A percentile compares a stretch with the other conserved stretches of the same genome.
Evolutionary conservation across 2,329 filamentous ascomycete genomes (phyloP).

Genomic region (Aspergillus clavatus): DNA sequence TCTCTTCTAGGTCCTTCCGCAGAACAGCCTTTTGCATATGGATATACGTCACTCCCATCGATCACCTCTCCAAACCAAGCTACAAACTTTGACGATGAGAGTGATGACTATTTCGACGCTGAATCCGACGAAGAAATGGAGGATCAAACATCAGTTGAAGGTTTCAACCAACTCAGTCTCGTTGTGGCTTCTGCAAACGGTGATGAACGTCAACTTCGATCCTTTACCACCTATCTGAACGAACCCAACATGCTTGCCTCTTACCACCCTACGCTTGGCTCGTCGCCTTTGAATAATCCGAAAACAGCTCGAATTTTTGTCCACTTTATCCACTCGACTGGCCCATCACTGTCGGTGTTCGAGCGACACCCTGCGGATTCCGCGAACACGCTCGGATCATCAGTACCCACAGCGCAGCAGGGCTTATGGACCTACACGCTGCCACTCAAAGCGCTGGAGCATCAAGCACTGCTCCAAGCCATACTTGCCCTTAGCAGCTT

Average conservation of each 20-base stretch:
- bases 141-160: conserved; percentile 33
- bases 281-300: conserved; percentile 72
- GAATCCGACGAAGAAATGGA: conserved; percentile 58
- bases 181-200: conserved; percentile 42
- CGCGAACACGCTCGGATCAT: conserved; percentile 59
- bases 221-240: conserved; percentile 46
- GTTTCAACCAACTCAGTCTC: conserved; percentile 39
- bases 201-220: conserved; percentile 46
- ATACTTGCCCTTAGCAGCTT: conserved; percentile 83
- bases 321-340: conserved; percentile 87
- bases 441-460: conserved; percentile 73
- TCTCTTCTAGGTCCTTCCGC: background rate
- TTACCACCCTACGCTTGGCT: conserved; percentile 61
- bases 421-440: conserved; percentile 68
- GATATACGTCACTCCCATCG: conserved; percentile 7
- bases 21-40: conserved; percentile 4
- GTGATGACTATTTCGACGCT: conserved; percentile 59
- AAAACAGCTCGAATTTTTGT: conserved; percentile 79
- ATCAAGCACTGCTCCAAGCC: conserved; percentile 83
- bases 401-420: conserved; percentile 57
- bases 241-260: conserved; percentile 53
- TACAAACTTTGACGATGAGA: conserved; percentile 48
- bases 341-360: conserved; percentile 78
- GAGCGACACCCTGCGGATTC: conserved; percentile 76
- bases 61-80: conserved; percentile 17